Evolutionary conservation across 176 grass and related monocot species (phyloP), one percentile per base, ranked within the genome.

Genomic region (Triticum timopheevii): DNA sequence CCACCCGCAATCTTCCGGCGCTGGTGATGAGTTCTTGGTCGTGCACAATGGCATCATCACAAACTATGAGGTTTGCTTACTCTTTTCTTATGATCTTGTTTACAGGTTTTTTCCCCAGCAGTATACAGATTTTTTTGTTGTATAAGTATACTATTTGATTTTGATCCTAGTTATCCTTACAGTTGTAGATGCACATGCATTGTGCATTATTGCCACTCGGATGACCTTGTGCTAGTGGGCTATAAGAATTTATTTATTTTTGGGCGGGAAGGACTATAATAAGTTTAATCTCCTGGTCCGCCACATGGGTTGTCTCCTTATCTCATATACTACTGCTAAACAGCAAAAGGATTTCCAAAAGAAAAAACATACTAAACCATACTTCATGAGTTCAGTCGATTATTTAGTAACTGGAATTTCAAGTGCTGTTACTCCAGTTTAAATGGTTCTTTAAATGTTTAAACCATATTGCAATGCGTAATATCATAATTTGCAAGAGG

Each of bases 11-110:
- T 94, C 96, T 61, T 98, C 96, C 4, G 96, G 90, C n/a, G 69
- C 83, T 1, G 87, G 92, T 38, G 89, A 98, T 15, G 96, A 98
- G 64, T 98, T 98, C 85, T 77, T 96, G 73, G 92, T 98, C n/a
- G 96, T 98, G 85, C 96, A 98, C 82, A 98, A 98, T 88, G 96
- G 96, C 74, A 98, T 98, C 36, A 98, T 98, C 87, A 98, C 96
- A 31, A 98, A 98, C 80, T 98, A 98, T 58, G 96, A 98, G 96
- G 96, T 98, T 69, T 75, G 66, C 88, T 78, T 73, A 59, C 54
- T 15, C 62, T 65, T 66, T 7, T 33, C 4, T 24, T 85, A 20
- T 63, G 19, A 17, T 66, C 28, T 19, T 77, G 7, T 28, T 7
- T 78, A 33, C 33, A 11, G 0, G 40, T 13, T 31, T 71, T 13